Evolutionary conservation across 1,139 yeast genomes (phyloP), one percentile per base, ranked within the genome.

Genomic region (Pichia sp.): DNA sequence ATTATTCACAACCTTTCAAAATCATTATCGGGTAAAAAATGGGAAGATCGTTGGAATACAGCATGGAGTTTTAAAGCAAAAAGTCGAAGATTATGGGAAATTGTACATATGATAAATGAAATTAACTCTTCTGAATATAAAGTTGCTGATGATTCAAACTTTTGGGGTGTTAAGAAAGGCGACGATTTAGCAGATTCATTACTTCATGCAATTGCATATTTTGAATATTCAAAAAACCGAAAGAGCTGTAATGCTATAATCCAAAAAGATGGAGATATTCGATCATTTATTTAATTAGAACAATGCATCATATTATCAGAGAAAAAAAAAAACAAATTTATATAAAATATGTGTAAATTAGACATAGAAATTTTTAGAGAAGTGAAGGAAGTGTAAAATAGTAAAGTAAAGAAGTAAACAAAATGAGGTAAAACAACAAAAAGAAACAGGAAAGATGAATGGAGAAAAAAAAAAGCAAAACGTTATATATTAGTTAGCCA

Each of bases 101-200:
- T 54, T 37, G 52, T 53, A 34, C 30, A 32, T 6, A 38, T 45
- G 13, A 23, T 55, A 3, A 55, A 58, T 35, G 20, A 40, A 4
- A 21, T 43, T 4, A 48, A 51, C 28, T 18, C 13, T 5, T 22
- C 7, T 3, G 29, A 20, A 35, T 35, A 37, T 31, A 39, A 25
- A 19, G 38, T 51, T 8, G 40, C 37, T 13, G 42, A 33, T 24
- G 40, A 33, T 11, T 40, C 60, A 1, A 9, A 9, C 4, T 3
- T 21, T 1, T 53, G 50, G 46, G 50, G 58, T 3, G 42, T 35
- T 4, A 62, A 60, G 24, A 78, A 78, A 51, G 72, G 73, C 27
- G 87, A 80, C 53, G 87, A 80, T 53, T 56, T 78, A 18, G 72
- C 75, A 8, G 87, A 80, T 53, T 67, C 80, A 0, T 58, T 80